Evolutionary conservation across 441 rosid species (phyloP).

Genomic region (Erysimum pusillum): DNA sequence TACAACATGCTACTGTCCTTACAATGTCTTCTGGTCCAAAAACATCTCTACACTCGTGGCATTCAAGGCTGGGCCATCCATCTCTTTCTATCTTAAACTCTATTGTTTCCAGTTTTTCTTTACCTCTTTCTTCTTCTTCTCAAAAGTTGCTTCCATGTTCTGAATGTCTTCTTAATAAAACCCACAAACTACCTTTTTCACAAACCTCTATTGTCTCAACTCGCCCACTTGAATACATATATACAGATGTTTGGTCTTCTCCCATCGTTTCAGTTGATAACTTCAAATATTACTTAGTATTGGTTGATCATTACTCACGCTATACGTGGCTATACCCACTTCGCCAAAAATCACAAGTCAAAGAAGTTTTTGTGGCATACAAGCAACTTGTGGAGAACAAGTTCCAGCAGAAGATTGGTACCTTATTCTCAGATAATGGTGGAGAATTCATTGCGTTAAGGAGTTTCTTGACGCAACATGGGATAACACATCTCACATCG

Average conservation of each 20-base stretch:
- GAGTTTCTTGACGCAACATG: not conserved
- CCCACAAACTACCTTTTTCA: not conserved
- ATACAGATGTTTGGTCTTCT: not conserved
- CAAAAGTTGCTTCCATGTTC: not conserved
- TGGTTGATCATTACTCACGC: not conserved
- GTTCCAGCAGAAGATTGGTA: too few species aligned
- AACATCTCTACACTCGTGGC: too few species aligned
- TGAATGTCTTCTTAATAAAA: not conserved
- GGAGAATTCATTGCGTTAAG: not conserved
- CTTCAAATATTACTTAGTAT: not conserved
- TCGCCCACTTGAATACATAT: not conserved
- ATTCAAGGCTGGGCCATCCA: too few species aligned
- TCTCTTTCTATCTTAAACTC: too few species aligned
- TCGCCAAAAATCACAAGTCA: not conserved
- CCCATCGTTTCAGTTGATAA: rapidly evolving
- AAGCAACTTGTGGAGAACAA: not conserved
- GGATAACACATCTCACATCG: not conserved
- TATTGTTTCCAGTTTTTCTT: too few species aligned
- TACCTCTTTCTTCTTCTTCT: too few species aligned
- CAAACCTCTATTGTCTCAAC: not conserved
- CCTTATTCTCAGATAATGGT: not conserved
- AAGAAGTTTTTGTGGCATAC: not conserved
- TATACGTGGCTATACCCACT: not conserved
- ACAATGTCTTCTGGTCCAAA: too few species aligned
- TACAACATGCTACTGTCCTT: too few species aligned